phyloP scores from a whole-genome alignment of 345 rosid species.

The Syzygium jambos region DNA sequence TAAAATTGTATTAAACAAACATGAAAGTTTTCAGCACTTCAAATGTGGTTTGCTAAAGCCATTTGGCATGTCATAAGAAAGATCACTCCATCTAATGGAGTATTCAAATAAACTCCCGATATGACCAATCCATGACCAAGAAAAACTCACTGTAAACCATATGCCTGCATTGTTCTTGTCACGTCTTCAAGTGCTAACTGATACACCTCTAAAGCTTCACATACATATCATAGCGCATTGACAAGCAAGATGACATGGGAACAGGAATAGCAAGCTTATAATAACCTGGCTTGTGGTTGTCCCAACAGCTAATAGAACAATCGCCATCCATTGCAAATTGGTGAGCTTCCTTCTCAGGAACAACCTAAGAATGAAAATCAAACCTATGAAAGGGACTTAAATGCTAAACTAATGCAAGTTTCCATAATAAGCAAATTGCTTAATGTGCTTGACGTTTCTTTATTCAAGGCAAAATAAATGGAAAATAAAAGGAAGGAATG shows the following conservation, averaged over 20 bases:
- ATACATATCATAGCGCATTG: not conserved
- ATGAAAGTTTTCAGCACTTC: not conserved
- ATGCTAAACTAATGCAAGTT: not conserved
- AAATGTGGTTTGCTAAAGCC: not conserved
- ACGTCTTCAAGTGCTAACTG: not conserved
- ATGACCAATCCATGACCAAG: not conserved
- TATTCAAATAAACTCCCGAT: not conserved
- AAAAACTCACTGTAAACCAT: not conserved
- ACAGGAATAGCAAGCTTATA: not conserved
- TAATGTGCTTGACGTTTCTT: not conserved
- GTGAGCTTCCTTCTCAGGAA: slow-evolving; percentile 64
- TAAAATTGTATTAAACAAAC: not conserved
- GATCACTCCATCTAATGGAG: not conserved
- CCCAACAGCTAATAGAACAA: slow-evolving; percentile 76
- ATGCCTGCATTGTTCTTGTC: not conserved
- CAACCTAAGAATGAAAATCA: slow-evolving; percentile 24
- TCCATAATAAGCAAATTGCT: not conserved
- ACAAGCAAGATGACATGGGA: not conserved
- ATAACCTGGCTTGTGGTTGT: slow-evolving; percentile 89
- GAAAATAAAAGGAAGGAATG: not conserved
- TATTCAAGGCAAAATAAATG: not conserved
- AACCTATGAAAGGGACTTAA: not conserved
- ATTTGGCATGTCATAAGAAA: not conserved
- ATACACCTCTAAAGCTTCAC: not conserved
- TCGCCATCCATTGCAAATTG: slow-evolving; percentile 82